These are phyloP conservation scores for Haplosporangium sp. DNA, from an alignment of 371 early-diverging fungal species.

Conservation along the genomic window DNA sequence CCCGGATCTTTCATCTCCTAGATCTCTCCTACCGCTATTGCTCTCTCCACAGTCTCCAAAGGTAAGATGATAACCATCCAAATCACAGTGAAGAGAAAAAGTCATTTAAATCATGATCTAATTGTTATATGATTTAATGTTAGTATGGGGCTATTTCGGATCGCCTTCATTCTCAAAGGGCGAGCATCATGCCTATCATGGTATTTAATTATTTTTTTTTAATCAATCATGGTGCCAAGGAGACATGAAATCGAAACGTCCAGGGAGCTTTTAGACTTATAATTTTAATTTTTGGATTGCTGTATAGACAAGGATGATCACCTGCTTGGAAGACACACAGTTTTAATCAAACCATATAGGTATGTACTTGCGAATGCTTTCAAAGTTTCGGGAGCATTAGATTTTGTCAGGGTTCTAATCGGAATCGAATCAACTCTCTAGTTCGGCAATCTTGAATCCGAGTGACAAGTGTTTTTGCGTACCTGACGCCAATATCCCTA, in stretches of 20 bases:
- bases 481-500: slow-evolving; percentile 12
- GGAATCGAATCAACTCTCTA: slow-evolving; percentile 2
- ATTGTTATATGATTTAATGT: background rate
- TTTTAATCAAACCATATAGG: slow-evolving; percentile 47
- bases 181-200: slow-evolving; percentile 10
- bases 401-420: background rate
- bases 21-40: slow-evolving; percentile 37
- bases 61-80: slow-evolving; percentile 7
- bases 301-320: slow-evolving; percentile 42
- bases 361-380: background rate
- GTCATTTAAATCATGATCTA: background rate
- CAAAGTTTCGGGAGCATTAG: no score
- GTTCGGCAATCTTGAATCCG: slow-evolving; percentile 39
- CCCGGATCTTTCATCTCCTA: background rate
- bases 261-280: background rate
- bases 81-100: no score
- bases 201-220: slow-evolving; percentile 7
- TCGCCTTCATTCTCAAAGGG: slow-evolving; percentile 17
- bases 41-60: slow-evolving; percentile 30
- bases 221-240: background rate
- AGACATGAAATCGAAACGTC: background rate
- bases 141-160: slow-evolving; percentile 42
- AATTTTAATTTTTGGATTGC: background rate
- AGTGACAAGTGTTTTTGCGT: slow-evolving; percentile 44
- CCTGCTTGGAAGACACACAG: slow-evolving; percentile 43